Evolutionary conservation across 306 rosid species (phyloP).

Genomic region (Pyrus pyrifolia): DNA sequence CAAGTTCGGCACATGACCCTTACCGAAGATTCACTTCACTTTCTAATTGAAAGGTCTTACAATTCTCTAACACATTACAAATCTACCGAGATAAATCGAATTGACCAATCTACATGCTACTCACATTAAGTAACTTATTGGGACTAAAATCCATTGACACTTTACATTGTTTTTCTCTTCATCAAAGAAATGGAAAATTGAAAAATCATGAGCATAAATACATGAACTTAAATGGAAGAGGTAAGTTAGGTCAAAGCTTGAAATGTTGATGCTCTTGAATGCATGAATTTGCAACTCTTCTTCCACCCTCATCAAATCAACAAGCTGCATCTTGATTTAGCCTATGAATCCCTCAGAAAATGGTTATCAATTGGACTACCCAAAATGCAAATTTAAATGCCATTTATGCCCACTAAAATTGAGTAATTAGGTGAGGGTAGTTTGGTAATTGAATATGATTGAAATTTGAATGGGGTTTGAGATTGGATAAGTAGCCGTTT

Average conservation of each 20-base stretch:
- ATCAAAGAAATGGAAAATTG: background rate
- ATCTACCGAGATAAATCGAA: too few relatives aligned
- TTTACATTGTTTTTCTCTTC: background rate
- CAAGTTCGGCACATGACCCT: background rate
- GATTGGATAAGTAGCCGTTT: conserved; percentile 23
- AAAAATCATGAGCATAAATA: background rate
- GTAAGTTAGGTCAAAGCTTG: conserved; percentile 18
- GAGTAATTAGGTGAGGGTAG: conserved; percentile 1
- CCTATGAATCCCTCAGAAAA: background rate
- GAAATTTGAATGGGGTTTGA: conserved; percentile 8
- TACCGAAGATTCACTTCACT: too few relatives aligned
- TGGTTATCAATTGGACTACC: background rate
- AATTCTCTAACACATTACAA: too few relatives aligned
- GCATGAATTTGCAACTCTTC: background rate
- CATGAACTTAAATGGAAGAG: conserved; percentile 13
- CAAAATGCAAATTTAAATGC: background rate
- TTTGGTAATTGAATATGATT: background rate
- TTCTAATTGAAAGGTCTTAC: background rate
- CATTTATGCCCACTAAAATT: background rate
- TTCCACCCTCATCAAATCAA: background rate
- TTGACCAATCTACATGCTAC: background rate
- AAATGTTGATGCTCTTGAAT: background rate
- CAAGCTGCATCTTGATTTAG: background rate
- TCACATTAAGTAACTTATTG: background rate
- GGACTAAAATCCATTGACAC: background rate